Evolutionary conservation across 129 eudicot genomes (phyloP), one percentile per base, ranked within the genome.

Genomic region (Saussurea involucrata): DNA sequence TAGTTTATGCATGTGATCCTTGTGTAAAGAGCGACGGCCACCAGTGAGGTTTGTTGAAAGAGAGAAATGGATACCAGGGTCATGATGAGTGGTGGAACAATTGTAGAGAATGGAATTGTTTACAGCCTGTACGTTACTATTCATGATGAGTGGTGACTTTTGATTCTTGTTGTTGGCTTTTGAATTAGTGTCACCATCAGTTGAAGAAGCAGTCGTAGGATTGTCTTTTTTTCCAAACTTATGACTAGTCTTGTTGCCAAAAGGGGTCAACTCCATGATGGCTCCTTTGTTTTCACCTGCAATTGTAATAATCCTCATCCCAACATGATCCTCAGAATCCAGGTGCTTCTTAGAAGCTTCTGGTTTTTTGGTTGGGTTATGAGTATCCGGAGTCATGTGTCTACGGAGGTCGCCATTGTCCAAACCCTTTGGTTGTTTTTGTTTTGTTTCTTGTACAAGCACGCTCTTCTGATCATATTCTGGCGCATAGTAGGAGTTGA

Each of bases 261-360:
- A 42, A 37, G 92, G 90, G 76, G 71, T 88, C 78, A 88, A 34
- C 44, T 85, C 88, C 94, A 86, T 88, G 34, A 86, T 63, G 1
- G 90, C 94, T 37, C 92, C 94, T 77, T 80, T 87, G 88, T 87
- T 91, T 63, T 91, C 92, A 46, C 94, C 97, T 27, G 88, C 82
- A 68, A 88, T 74, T 8, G 87, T 85, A 68, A 91, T 74, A 2
- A 87, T 66, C 68, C 83, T 86, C 83, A 66, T 85, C 24, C 90
- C 83, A 0, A 18, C n/a, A n/a, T n/a, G 29, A 25, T 85, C 80
- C 63, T 85, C 87, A 24, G 83, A 78, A 49, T 78, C 76, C 6
- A 66, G 37, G 33, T 22, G 15, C 11, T 69, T 80, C 46, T 82
- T 85, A 28, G 79, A 73, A 27, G 67, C 69, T 10, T 55, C 78